These are phyloP conservation scores for Fusarium agapanthi DNA, from an alignment of 2,329 filamentous ascomycete genomes.

Conservation along the genomic window DNA sequence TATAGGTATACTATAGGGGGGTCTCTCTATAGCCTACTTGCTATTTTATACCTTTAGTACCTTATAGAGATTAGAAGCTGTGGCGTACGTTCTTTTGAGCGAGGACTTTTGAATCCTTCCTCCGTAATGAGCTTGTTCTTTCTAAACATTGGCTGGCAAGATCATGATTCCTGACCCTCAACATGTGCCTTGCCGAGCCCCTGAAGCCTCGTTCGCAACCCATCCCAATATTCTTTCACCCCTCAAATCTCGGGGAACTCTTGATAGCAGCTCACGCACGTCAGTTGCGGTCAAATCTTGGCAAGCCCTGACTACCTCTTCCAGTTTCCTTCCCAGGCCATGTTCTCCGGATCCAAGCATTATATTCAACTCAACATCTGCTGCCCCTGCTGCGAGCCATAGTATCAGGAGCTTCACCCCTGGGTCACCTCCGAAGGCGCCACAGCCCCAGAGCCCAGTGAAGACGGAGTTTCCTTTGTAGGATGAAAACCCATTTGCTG, in stretches of 20 bases:
- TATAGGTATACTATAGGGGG: too few species aligned
- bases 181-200: background rate
- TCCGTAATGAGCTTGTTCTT: background rate
- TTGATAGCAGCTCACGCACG: conserved; percentile 8
- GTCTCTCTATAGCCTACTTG: too few species aligned
- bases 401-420: conserved; percentile 45
- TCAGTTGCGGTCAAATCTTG: background rate
- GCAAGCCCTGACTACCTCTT: conserved; percentile 7
- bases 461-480: conserved; percentile 30
- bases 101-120: too few species aligned
- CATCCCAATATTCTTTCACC: conserved; percentile 23
- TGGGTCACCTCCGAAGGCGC: conserved; percentile 48
- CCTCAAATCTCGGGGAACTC: conserved; percentile 5
- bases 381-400: conserved; percentile 45
- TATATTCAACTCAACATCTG: conserved; percentile 31
- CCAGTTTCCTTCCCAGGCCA: conserved; percentile 19
- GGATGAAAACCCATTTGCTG: conserved; percentile 41
- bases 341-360: conserved; percentile 31
- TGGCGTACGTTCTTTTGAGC: too few species aligned
- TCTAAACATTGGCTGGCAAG: background rate
- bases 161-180: background rate
- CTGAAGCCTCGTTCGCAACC: conserved; percentile 4
- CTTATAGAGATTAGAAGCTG: too few species aligned
- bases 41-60: too few species aligned
- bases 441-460: conserved; percentile 48